Base-by-base conservation (phyloP, 164 flowering plant species). In the Paratinospora sagittata region DNA sequence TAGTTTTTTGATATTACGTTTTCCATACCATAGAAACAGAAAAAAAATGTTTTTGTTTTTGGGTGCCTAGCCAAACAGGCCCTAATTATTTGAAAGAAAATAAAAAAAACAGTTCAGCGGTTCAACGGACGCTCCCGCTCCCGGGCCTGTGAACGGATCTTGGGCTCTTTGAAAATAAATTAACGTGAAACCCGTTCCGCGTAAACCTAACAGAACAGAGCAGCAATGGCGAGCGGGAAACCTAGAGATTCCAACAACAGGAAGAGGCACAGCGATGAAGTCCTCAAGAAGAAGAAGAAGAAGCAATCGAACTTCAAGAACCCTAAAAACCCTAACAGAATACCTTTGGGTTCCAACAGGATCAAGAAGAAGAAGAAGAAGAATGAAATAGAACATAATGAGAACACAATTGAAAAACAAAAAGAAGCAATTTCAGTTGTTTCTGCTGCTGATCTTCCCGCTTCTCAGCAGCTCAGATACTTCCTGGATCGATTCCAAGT, bases 401-500 rank as follows among this genome's bases (percentile, higher is more conserved):
- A 62, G 41, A 72, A 47, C 36, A 60, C 55, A 66, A 63, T 39
- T 67, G 70, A 67, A 66, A 66, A 24, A 65, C 5, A 60, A 26
- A 52, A 19, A 16, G 68, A 67, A 58, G 11, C 27, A 10, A 57
- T 24, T 14, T 17, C 71, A 2, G 36, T 27, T 24, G n/a, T 21
- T 47, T n/a, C 47, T 49, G 33, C 74, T 23, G 17, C 60, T 7
- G 36, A 67, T 30, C 74, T 72, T 10, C 11, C 81, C 14, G 79
- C 89, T 0, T 77, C 91, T 13, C 82, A 85, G 79, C 91, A 86
- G 77, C 85, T 87, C 57, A 63, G 67, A 19, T 91, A 80, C 80
- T 90, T 93, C 26, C 62, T 87, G 12, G 74, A 82, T 45, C 80
- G 85, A 72, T 87, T 84, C 68, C 85, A 90, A 63, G 83, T 90